Base-by-base conservation (phyloP, 2,329 filamentous ascomycete species). In the Teratosphaeria epicoccoides region DNA sequence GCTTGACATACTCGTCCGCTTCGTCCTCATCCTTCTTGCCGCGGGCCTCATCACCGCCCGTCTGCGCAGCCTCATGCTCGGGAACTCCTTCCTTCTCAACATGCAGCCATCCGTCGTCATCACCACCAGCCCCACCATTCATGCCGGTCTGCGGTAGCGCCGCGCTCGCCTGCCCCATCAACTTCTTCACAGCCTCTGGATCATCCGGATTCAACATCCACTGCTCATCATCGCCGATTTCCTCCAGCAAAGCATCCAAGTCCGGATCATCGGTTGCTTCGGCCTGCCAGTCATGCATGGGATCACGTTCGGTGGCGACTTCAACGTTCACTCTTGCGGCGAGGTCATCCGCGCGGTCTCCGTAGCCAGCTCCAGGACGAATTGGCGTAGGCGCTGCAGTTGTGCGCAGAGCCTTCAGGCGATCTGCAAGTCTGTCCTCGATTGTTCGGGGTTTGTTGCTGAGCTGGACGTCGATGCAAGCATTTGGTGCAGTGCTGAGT, bases 1-100 rank as follows among this genome's bases (percentile, higher is more conserved):
- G 63, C 37, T 72, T 67, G 33, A 76, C 71, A 20, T 75, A 68
- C 20, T 75, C 72, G 33, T 74, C 69, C 10, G 73, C 71, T 47
- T 73, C 72, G 55, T 66, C 64, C 33, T 40, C 33, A 17, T 20
- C 20, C 33, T 17, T 40, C 33, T 20, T 9, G n/a, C 33, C 6
- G 20, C 33, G n/a, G 43, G 69, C 67, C 26, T 56, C 54, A 43
- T 60, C 47, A 40, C 68, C 66, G 49, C 63, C 55, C 2, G 45
- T 46, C 33, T 60, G 55, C 44, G 22, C 47, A 2, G 55, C 49
- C 22, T 51, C 47, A n/a, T 49, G 43, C 11, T 17, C 47, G 22
- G 28, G 10, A 4, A 33, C 28, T 2, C 50, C 49, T 17, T 53
- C 26, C 6, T 49, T 37, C 2, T 33, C 37, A n/a, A 45, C 25